Evolutionary conservation across 805 yeast genomes (phyloP), one percentile per base, ranked within the genome.

Genomic region (Zygosaccharomyces bisporus): DNA sequence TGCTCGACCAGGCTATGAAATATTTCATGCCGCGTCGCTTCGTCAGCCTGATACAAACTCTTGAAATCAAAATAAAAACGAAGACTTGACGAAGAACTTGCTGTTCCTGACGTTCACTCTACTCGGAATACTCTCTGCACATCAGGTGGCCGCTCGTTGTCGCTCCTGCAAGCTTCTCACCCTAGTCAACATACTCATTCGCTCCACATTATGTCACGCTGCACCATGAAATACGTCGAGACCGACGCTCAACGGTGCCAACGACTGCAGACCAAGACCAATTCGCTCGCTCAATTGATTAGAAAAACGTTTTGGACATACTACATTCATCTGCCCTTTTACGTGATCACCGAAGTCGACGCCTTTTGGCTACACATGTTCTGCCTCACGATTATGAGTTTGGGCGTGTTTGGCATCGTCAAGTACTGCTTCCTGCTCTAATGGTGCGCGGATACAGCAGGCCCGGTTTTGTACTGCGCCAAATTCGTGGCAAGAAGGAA

Each of bases 271-370:
- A 30, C 23, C 4, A n/a, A 8, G 19, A 30, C 13, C 9, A 37
- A 17, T 6, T 20, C 21, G n/a, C 30, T 29, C 21, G 6, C 40
- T 4, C 18, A 25, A 17, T 16, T 37, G 19, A 18, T 37, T 10
- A 32, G 30, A n/a, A 44, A 41, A 14, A 46, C 70, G 14, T 71
- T 69, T 49, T 72, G 75, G 75, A 68, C 64, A 39, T 72, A 72
- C 47, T 71, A 71, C 42, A 63, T 71, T 19, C 74, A 72, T 50
- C 50, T 71, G 37, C 76, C 76, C 13, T 71, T 66, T 50, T 71
- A 71, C 45, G 45, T 72, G 41, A 68, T 72, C 74, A 69, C 73
- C 18, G 51, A 64, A 3, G 66, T 63, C 35, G 75, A 72, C 42
- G 72, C 75, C 2, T 67, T 67, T 39, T 52, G 67, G 12, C 50